Base-by-base conservation (phyloP, 2,329 filamentous ascomycete genomes). In the Penicillium sp. region DNA sequence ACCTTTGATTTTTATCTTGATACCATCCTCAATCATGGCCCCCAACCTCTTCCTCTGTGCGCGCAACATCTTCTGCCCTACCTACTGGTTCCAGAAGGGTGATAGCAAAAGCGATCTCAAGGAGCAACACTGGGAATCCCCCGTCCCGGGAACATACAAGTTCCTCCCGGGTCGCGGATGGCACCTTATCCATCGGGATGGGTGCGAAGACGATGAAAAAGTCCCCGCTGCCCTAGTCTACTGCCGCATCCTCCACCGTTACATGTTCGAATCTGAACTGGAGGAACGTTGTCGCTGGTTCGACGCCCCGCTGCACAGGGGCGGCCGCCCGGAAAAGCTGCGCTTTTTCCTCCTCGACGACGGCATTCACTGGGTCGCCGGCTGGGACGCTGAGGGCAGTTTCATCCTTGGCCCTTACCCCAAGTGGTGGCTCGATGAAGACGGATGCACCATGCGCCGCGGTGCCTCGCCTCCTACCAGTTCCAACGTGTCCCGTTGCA, bases 401-500 rank as follows among this genome's bases (percentile, higher is more conserved):
- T 81, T 81, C 65, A 76, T 81, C 41, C 77, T 77, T 4, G 78
- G 78, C 1, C 78, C 78, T 4, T 81, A 80, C 61, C 75, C 77
- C 51, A 76, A 78, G 44, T 81, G 78, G 78, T 75, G 71, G 58
- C 69, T 78, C 43, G 78, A 80, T 55, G 56, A 71, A 35, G 69
- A 73, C 49, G 74, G 72, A 40, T 59, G 61, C 36, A 69, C 67
- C 14, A 73, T 75, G 72, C 68, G 61, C 22, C 72, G 67, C 19
- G 62, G 63, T 25, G 64, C 67, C 41, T 62, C 66, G 30, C 67
- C 69, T n/a, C 66, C 69, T 7, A 67, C 69, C 26, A 73, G 69
- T 61, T 67, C 69, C 40, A 67, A 69, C 38, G 70, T 73, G 25
- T 74, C 71, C 45, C 70, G 70, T n/a, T 67, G 63, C 59, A 69